A percentile compares a stretch with the other conserved stretches of the same genome.
Conservation (phyloP, 139 green algal genomes). For the Chlamydomonas sp. region DNA sequence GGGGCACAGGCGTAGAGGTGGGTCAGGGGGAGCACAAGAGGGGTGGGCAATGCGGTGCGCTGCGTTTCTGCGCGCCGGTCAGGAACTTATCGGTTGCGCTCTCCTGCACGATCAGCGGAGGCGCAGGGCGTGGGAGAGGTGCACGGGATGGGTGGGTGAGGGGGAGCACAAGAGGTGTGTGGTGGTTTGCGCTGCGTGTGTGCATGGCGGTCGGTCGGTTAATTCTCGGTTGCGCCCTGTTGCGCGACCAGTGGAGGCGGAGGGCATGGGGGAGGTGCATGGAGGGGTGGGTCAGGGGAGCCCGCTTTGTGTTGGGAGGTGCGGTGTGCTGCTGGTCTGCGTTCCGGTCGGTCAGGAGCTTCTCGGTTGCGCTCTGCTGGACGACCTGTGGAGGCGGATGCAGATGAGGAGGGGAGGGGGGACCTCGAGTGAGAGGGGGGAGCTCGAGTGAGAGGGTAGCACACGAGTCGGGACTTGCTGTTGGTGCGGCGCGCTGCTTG, state of each 20-base stretch:
- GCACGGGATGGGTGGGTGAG: neutral
- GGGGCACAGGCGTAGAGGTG: neutral
- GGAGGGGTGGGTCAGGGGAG: too few species aligned
- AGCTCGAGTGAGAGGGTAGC: too few species aligned
- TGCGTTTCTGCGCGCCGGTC: slow-evolving; percentile 67
- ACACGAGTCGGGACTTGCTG: too few species aligned
- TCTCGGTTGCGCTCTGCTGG: slow-evolving; percentile 40
- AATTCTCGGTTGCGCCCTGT: too few species aligned
- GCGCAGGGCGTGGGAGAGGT: neutral
- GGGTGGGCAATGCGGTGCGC: slow-evolving; percentile 55
- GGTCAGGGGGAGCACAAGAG: neutral
- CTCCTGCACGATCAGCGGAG: neutral
- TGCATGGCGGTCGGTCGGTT: neutral
- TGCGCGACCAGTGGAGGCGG: too few species aligned
- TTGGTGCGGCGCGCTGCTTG: too few species aligned
- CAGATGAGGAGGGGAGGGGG: neutral
- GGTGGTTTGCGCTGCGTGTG: too few species aligned
- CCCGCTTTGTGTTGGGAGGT: too few species aligned
- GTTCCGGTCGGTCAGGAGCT: slow-evolving; percentile 54
- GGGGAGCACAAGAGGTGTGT: too few species aligned
- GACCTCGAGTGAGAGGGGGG: neutral
- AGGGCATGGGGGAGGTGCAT: too few species aligned
- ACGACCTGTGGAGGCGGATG: slow-evolving; percentile 37
- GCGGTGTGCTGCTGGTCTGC: slow-evolving; percentile 77
- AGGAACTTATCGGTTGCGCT: neutral